Evolutionary conservation across 495 filamentous ascomycete species (phyloP).

Genomic region (Hyaloscypha variabilis): DNA sequence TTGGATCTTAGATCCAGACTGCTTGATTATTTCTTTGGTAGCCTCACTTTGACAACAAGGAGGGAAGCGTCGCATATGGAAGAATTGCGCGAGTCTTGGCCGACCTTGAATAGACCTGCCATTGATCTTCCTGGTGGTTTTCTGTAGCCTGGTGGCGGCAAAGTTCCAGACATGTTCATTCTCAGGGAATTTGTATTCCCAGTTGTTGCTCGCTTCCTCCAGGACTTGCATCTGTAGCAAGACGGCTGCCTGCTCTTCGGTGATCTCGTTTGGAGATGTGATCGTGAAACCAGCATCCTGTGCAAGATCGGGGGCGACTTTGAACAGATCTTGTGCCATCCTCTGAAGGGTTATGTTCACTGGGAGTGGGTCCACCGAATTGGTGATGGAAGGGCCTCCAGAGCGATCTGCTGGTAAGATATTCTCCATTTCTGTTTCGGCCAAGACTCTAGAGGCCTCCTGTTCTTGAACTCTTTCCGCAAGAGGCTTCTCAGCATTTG

Average conservation of each 20-base stretch:
- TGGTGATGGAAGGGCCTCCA: background rate
- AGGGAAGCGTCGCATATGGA: conserved; percentile 26
- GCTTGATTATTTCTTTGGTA: conserved; percentile 12
- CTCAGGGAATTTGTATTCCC: conserved; percentile 30
- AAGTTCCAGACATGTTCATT: conserved; percentile 33
- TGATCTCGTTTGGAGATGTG: background rate
- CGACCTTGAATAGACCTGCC: background rate
- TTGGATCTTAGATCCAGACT: conserved; percentile 16
- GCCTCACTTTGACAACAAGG: conserved; percentile 15
- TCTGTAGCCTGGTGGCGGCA: conserved; percentile 9
- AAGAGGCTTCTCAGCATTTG: background rate
- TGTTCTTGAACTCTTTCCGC: background rate
- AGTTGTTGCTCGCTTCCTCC: conserved; percentile 31
- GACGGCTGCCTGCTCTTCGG: conserved; percentile 7
- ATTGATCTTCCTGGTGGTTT: background rate
- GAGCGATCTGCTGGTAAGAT: conserved; percentile 2
- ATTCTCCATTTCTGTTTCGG: background rate
- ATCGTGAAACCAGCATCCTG: conserved; percentile 12
- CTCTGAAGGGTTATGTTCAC: conserved; percentile 9
- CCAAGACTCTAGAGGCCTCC: background rate
- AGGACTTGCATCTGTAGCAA: conserved; percentile 29
- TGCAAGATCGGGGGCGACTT: conserved; percentile 26
- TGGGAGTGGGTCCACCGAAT: background rate
- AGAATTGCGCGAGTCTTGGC: conserved; percentile 15
- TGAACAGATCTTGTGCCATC: conserved; percentile 20